These are phyloP conservation scores for Septoria petroselini DNA, from an alignment of 2,329 filamentous ascomycete genomes.

Conservation along the genomic window DNA sequence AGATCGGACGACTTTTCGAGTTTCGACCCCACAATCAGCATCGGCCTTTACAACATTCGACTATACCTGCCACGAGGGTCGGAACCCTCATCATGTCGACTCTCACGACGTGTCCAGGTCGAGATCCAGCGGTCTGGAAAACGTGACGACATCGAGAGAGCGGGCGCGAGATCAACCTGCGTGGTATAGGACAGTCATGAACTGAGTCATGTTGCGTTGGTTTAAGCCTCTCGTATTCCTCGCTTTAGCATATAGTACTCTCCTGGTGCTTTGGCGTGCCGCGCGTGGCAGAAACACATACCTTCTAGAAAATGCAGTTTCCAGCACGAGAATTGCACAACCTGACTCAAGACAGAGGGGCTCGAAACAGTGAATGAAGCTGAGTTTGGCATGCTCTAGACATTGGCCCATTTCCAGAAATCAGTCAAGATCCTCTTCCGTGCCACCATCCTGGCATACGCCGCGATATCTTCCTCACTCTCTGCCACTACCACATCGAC, in stretches of 20 bases:
- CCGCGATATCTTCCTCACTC: conserved; percentile 26
- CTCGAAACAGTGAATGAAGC: no score
- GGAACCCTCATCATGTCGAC: not conserved
- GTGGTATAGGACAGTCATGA: conserved; percentile 13
- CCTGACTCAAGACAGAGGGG: no score
- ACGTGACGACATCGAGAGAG: not conserved
- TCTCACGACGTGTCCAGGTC: not conserved
- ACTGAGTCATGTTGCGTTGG: not conserved
- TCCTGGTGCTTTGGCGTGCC: no score
- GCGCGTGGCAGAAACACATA: no score
- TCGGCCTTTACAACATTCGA: not conserved
- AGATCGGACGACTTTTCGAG: not conserved
- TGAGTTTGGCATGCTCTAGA: conserved; percentile 20
- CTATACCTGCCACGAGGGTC: not conserved
- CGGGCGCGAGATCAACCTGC: not conserved
- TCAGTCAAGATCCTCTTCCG: conserved; percentile 30
- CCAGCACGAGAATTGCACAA: no score
- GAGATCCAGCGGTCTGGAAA: not conserved
- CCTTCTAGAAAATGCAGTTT: no score
- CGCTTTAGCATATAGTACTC: no score
- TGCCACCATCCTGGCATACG: conserved; percentile 27
- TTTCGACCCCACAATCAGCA: not conserved
- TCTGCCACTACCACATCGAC: conserved; percentile 29
- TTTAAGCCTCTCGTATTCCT: no score
- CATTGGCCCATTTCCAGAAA: conserved; percentile 36